A percentile compares a stretch with the other conserved stretches of the same genome.
These are phyloP conservation scores for Tremella yokohamensis DNA, from an alignment of 768 basidiomycete genomes.

Conservation along the genomic window DNA sequence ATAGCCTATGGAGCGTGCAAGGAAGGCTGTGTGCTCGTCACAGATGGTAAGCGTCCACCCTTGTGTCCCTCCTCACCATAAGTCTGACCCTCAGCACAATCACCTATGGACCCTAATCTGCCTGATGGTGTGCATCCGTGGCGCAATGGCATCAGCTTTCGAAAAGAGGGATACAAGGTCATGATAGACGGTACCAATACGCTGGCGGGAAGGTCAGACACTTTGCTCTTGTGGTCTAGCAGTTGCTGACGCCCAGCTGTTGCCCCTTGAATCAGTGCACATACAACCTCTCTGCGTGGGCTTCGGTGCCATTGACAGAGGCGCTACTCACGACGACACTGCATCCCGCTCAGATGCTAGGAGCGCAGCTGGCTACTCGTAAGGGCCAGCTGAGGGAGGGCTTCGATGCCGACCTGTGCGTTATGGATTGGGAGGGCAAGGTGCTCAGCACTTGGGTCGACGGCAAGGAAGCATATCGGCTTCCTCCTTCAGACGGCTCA, in stretches of 20 bases:
- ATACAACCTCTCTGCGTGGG: conserved; percentile 77
- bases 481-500: too few species aligned
- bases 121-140: conserved; percentile 81
- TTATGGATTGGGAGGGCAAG: conserved; percentile 57
- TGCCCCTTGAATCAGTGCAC: conserved; percentile 74
- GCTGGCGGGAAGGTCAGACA: conserved; percentile 73
- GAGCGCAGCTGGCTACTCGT: conserved; percentile 35
- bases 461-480: conserved; percentile 62
- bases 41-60: conserved; percentile 66
- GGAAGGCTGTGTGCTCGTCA: conserved; percentile 82
- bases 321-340: conserved; percentile 81
- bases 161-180: conserved; percentile 75
- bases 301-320: conserved; percentile 75
- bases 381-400: conserved; percentile 79
- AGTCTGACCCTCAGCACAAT: conserved; percentile 52
- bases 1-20: conserved; percentile 80
- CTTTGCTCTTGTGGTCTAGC: neutral
- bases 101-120: conserved; percentile 78
- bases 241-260: conserved; percentile 9
- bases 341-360: conserved; percentile 74
- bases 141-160: conserved; percentile 75
- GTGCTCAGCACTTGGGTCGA: conserved; percentile 54
- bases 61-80: neutral
- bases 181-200: conserved; percentile 81
- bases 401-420: conserved; percentile 80